These are phyloP conservation scores for Fusarium sp. DNA, from an alignment of 2,329 filamentous ascomycete genomes.

Conservation along the genomic window DNA sequence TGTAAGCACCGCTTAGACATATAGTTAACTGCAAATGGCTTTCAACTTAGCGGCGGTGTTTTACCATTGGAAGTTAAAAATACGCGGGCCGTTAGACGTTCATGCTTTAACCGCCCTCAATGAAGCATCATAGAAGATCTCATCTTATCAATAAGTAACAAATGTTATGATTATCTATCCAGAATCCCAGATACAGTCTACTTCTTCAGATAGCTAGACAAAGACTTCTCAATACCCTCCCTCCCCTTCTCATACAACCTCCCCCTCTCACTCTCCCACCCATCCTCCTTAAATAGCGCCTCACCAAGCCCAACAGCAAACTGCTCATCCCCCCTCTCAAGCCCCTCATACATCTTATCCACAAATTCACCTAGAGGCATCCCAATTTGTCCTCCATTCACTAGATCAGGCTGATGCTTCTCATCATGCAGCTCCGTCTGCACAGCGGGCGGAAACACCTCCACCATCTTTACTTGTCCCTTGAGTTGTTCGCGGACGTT, in stretches of 20 bases:
- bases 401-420: constrained; percentile 42
- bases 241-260: constrained; percentile 35
- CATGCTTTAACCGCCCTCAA: not conserved
- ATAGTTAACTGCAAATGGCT: not conserved
- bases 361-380: constrained; percentile 56
- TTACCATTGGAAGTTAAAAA: too few relatives aligned
- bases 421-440: constrained; percentile 47
- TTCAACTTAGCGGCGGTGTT: not conserved
- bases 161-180: rapidly evolving
- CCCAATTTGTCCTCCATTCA: constrained; percentile 48
- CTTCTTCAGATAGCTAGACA: constrained; percentile 27
- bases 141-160: rapidly evolving
- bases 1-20: not conserved
- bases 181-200: not conserved
- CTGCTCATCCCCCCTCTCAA: constrained; percentile 39
- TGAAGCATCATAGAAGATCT: not conserved
- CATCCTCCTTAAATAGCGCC: constrained; percentile 37
- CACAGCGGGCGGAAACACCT: constrained; percentile 47
- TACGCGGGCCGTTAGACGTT: not conserved
- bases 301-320: constrained; percentile 42
- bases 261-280: constrained; percentile 36
- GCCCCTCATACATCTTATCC: constrained; percentile 50
- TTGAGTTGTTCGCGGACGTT: constrained; percentile 40
- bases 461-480: constrained; percentile 28
- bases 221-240: constrained; percentile 6